Conservation (phyloP, 2,329 filamentous ascomycete genomes). For the Penicillium sp. region DNA sequence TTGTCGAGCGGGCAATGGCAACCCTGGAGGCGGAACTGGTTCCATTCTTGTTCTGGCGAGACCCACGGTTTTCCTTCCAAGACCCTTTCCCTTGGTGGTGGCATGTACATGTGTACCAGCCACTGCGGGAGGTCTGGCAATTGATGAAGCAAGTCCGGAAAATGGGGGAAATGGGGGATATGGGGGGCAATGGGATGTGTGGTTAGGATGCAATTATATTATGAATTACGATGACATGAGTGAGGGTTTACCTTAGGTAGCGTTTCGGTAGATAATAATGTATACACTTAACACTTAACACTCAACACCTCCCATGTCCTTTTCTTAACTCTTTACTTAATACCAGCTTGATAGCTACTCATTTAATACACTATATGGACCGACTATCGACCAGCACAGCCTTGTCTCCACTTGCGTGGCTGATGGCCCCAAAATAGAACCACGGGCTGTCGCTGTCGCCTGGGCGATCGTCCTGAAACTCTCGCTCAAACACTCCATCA, state of each 20-base stretch:
- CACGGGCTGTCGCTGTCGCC: conserved; percentile 32
- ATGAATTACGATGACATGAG: conserved; percentile 14
- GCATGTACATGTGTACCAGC: conserved; percentile 63
- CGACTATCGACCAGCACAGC: too few species aligned
- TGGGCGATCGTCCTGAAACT: conserved; percentile 25
- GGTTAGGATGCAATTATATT: not conserved
- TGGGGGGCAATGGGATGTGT: not conserved
- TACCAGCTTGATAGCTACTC: too few species aligned
- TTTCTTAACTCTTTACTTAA: too few species aligned
- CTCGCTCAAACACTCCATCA: not conserved
- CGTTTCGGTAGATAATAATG: not conserved
- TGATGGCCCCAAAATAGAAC: conserved; percentile 28
- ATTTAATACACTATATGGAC: too few species aligned
- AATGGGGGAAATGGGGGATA: conserved; percentile 18
- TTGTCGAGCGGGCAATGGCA: not conserved
- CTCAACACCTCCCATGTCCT: not conserved
- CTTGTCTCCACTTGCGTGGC: conserved; percentile 23
- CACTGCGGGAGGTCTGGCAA: conserved; percentile 42
- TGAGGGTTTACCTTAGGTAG: not conserved
- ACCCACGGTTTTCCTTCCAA: conserved; percentile 58
- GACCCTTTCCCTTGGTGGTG: conserved; percentile 64
- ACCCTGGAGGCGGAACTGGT: conserved; percentile 10
- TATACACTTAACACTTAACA: not conserved
- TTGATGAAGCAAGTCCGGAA: conserved; percentile 45
- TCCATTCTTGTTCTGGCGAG: conserved; percentile 56